Evolutionary conservation across 129 eudicot genomes (phyloP).

Genomic region (Smallanthus sonchifolius): DNA sequence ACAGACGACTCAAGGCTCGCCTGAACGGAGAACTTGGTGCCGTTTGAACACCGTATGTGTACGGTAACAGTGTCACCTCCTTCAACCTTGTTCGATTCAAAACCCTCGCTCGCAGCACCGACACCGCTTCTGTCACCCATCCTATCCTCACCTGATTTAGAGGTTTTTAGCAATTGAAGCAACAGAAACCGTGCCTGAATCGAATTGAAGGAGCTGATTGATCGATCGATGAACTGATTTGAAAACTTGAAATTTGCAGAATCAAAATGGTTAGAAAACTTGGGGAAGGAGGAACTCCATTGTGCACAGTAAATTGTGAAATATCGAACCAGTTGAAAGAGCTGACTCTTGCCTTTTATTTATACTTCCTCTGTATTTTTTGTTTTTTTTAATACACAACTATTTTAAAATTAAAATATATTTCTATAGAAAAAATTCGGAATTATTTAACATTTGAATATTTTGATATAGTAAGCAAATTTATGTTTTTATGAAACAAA

Average conservation of each 20-base stretch:
- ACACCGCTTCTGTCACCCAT: slow-evolving; percentile 8
- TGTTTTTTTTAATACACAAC: background rate
- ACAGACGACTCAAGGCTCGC: slow-evolving; percentile 38
- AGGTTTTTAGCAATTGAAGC: background rate
- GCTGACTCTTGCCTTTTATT: background rate
- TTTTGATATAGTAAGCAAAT: too few relatives aligned
- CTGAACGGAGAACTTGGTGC: slow-evolving; percentile 44
- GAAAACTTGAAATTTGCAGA: background rate
- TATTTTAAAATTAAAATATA: background rate
- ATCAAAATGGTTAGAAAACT: background rate
- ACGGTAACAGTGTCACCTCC: slow-evolving; percentile 22
- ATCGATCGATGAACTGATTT: slow-evolving; percentile 13
- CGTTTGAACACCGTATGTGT: slow-evolving; percentile 45
- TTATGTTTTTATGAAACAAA: too few relatives aligned
- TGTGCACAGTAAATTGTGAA: background rate
- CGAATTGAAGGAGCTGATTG: slow-evolving; percentile 14
- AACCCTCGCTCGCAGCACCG: background rate
- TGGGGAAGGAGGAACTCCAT: background rate
- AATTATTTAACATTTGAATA: too few relatives aligned
- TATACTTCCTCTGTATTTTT: background rate
- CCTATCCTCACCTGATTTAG: background rate
- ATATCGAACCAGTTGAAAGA: background rate
- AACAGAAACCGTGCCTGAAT: background rate
- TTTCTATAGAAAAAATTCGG: too few relatives aligned
- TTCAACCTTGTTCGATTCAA: slow-evolving; percentile 5